A percentile compares a stretch with the other conserved stretches of the same genome.
These are phyloP conservation scores for Trypanosoma rangeli DNA, from an alignment of 208 protist genomes.

Conservation along the genomic window DNA sequence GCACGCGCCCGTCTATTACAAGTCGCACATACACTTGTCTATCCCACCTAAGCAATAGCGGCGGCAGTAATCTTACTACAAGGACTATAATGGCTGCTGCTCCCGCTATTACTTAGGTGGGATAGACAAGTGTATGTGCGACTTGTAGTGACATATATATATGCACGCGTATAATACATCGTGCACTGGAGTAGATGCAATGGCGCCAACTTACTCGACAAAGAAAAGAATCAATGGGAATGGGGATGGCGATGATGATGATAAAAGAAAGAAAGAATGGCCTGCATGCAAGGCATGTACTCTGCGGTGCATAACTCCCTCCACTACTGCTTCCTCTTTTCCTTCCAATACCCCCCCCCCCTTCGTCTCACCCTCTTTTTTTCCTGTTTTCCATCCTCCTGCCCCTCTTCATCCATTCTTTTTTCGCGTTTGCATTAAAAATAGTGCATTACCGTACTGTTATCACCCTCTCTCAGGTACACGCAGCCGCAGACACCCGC, in stretches of 20 bases:
- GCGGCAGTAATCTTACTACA: too few species aligned
- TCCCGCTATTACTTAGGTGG: background rate
- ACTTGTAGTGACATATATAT: background rate
- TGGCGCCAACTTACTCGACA: slow-evolving; percentile 18
- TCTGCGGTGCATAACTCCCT: background rate
- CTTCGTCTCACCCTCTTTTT: slow-evolving; percentile 1
- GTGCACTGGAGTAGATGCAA: slow-evolving; percentile 1
- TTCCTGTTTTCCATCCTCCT: background rate
- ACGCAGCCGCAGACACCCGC: background rate
- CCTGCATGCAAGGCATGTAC: background rate
- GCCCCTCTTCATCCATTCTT: background rate
- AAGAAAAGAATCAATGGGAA: background rate
- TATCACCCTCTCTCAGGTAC: background rate
- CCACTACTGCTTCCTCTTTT: too few species aligned
- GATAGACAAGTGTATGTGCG: background rate
- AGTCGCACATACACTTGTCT: background rate
- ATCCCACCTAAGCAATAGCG: too few species aligned
- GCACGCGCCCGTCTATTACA: background rate
- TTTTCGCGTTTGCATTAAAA: slow-evolving; percentile 4
- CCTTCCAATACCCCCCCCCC: too few species aligned
- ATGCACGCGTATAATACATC: background rate
- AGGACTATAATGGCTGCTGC: too few species aligned
- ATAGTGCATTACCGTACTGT: background rate
- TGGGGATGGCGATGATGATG: background rate
- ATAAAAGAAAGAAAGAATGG: slow-evolving; percentile 5